Base-by-base conservation (phyloP, 495 filamentous ascomycete genomes). In the Aspergillus conjunctus region DNA sequence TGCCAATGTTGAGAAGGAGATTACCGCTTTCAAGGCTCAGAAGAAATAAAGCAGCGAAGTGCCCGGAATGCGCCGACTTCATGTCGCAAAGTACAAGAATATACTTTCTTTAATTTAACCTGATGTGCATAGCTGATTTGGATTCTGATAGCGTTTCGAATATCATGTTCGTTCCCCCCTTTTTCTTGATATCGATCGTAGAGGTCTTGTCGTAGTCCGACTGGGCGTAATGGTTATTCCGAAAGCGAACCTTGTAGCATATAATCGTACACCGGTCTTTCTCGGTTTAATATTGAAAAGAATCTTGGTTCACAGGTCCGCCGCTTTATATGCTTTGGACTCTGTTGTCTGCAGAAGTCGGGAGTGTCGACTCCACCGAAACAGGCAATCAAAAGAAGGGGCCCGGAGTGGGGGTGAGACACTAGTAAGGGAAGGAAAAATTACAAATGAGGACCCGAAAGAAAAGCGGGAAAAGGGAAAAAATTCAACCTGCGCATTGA, bases 1-100 rank as follows among this genome's bases (percentile, higher is more conserved):
- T 52, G 86, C 88, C 63, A 88, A 80, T 30, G 90, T 97, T 3
- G 73, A 85, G 70, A 73, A 82, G 59, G 89, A 94, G 71, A 72
- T 80, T 56, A 64, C 62, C 9, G 72, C 76, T 41, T 78, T 79
- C 59, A 76, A 74, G 41, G 68, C 64, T 12, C 65, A 73, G 68
- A 66, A 66, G 21, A 62, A 61, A 57, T 61, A 22, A 65, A 62
- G 44, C 21, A 26, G 12, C 15, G 37, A n/a, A n/a, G 15, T 41
- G 15, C 3, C 15, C 12, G 37, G 26, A 26, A 5, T 26, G 2
- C 5, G 2, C 26, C 5, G 26, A 5, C 26, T 26, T 26, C 5
- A 26, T 26, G 26, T 26, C 4, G 37, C 11, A 41, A n/a, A 41
- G 1, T 14, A 11, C 9, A 41, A 9, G 11, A 41, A 14, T 3